A percentile compares a stretch with the other conserved stretches of the same genome.
phyloP scores from a whole-genome alignment of 192 early-diverging fungal genomes.

The Bifiguratus adelaidae region DNA sequence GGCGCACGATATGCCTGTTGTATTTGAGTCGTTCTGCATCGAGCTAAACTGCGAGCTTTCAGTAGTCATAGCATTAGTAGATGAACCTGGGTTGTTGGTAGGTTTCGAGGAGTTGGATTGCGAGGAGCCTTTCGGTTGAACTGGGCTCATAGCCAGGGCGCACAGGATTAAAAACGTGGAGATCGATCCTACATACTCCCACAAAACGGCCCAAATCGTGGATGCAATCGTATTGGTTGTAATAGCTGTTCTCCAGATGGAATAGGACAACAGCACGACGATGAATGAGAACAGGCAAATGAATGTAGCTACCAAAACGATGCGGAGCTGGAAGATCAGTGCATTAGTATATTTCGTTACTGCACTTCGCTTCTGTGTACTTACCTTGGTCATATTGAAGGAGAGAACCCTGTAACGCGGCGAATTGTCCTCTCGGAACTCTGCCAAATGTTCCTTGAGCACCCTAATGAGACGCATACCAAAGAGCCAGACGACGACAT shows the following conservation, averaged over 20 bases:
- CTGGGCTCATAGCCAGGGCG: no score
- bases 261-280: constrained; percentile 2
- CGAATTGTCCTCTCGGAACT: background rate
- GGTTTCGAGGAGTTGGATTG: no score
- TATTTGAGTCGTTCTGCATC: no score
- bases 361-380: constrained; percentile 8
- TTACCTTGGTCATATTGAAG: constrained; percentile 3
- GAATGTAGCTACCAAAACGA: background rate
- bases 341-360: background rate
- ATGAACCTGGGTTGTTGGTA: no score
- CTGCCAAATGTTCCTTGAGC: background rate
- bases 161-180: background rate
- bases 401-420: no score
- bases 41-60: no score
- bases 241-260: background rate
- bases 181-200: background rate
- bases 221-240: background rate
- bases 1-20: no score
- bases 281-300: constrained; percentile 2
- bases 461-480: constrained; percentile 7
- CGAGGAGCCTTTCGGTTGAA: no score
- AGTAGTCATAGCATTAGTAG: no score
- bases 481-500: constrained; percentile 1
- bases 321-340: constrained; percentile 5
- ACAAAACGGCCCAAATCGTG: background rate